phyloP scores from a whole-genome alignment of 139 green algal species.

The Chlorella sorokiniana region DNA sequence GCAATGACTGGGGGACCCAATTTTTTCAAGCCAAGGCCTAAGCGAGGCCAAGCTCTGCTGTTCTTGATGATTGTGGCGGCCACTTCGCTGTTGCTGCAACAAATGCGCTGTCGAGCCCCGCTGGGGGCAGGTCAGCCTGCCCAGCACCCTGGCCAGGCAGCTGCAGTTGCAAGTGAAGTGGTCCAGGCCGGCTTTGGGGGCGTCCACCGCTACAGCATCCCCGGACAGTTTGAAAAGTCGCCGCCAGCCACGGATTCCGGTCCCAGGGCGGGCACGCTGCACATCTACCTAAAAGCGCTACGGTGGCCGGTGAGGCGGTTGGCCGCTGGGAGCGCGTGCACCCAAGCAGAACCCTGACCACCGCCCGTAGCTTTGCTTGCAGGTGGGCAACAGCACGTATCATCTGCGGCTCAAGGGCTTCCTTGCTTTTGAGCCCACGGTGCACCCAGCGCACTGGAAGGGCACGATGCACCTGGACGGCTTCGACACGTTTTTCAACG shows the following conservation, averaged over 20 bases:
- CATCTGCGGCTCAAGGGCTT: background rate
- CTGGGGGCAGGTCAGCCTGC: no score
- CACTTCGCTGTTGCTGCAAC: no score
- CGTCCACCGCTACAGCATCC: background rate
- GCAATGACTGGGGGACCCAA: no score
- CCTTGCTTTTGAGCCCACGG: background rate
- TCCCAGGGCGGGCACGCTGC: background rate
- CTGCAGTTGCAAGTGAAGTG: no score
- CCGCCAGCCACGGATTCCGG: background rate
- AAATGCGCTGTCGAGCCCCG: no score
- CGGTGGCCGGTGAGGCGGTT: background rate
- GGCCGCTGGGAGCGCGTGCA: background rate
- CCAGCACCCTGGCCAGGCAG: no score
- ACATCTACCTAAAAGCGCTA: conserved; percentile 1
- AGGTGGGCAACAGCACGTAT: background rate
- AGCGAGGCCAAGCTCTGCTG: no score
- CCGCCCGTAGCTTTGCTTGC: background rate
- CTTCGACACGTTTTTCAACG: background rate
- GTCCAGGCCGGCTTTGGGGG: no score
- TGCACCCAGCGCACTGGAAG: background rate
- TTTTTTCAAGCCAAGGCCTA: no score
- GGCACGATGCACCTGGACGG: no score
- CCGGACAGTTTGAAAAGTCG: background rate
- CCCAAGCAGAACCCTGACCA: background rate
- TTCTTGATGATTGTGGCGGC: no score